Conservation (phyloP, 1,139 yeast species). For the Zygosaccharomyces pseudobailii region DNA sequence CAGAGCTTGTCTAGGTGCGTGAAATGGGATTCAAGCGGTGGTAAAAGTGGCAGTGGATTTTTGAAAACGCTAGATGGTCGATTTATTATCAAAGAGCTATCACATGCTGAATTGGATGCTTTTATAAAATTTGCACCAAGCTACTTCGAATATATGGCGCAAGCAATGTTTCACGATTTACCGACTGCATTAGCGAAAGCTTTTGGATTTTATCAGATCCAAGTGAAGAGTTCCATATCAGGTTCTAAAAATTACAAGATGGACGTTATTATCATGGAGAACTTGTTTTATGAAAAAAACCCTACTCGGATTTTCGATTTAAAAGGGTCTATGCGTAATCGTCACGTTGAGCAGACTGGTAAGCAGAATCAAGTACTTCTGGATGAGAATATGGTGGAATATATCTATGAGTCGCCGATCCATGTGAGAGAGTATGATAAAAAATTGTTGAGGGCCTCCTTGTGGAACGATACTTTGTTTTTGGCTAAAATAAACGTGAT, state of each 20-base stretch:
- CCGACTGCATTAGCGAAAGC: constrained; percentile 94
- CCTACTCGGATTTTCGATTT: constrained; percentile 87
- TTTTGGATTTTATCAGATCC: constrained; percentile 92
- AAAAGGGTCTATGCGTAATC: constrained; percentile 95
- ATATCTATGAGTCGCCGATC: constrained; percentile 90
- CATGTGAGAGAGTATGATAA: constrained; percentile 93
- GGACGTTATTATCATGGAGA: constrained; percentile 95
- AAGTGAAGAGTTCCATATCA: constrained; percentile 70
- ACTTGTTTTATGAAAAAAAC: constrained; percentile 78
- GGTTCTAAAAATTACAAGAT: constrained; percentile 69
- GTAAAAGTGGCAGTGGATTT: constrained; percentile 93
- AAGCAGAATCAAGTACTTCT: constrained; percentile 87
- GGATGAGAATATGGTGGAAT: constrained; percentile 98
- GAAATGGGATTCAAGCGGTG: constrained; percentile 95
- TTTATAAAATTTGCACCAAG: constrained; percentile 95
- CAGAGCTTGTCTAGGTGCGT: constrained; percentile 90
- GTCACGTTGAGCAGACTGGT: constrained; percentile 96
- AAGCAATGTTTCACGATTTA: constrained; percentile 88
- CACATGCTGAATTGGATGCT: constrained; percentile 86
- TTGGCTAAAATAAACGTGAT: constrained; percentile 96
- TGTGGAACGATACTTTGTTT: constrained; percentile 92
- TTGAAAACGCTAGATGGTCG: constrained; percentile 88
- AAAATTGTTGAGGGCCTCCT: constrained; percentile 73
- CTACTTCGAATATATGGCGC: constrained; percentile 93
- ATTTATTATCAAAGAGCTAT: constrained; percentile 81